Percentiles rank a stretch among this genome's conserved stretches.
Evolutionary conservation across 257 asterid species (phyloP).

Genomic region (Solanum raphanifolium): DNA sequence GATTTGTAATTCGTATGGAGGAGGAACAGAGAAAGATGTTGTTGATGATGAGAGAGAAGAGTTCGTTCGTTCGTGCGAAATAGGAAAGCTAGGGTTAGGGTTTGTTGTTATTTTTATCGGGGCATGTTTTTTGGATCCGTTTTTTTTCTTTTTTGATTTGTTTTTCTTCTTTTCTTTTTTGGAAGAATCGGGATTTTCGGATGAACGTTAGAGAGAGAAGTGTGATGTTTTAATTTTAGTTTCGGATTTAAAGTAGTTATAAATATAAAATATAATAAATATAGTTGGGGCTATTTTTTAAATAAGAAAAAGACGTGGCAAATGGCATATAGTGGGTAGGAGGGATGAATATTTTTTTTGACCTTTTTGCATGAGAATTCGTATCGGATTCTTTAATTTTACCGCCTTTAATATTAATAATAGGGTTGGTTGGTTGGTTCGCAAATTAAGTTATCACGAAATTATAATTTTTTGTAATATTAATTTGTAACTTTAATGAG

Average conservation of each 20-base stretch:
- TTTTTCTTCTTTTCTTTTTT: neutral
- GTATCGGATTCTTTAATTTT: neutral
- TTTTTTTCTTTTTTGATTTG: neutral
- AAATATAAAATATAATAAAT: neutral
- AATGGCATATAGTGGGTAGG: neutral
- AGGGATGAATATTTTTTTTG: neutral
- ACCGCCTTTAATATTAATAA: neutral
- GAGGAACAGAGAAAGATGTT: neutral
- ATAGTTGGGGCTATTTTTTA: neutral
- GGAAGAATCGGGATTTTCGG: constrained; percentile 1
- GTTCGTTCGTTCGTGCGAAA: neutral
- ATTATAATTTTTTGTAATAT: neutral
- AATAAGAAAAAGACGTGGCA: neutral
- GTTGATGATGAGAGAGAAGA: neutral
- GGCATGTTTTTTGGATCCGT: constrained; percentile 2
- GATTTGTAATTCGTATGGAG: neutral
- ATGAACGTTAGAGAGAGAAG: neutral
- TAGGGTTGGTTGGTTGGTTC: neutral
- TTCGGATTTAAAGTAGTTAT: neutral
- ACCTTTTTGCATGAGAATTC: neutral
- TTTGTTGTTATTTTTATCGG: neutral
- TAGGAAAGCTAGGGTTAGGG: constrained; percentile 5
- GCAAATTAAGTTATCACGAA: no score
- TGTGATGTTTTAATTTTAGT: neutral
- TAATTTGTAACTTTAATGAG: neutral